Base-by-base conservation (phyloP, 2,329 filamentous ascomycete species). In the Lecanicillium sp. region DNA sequence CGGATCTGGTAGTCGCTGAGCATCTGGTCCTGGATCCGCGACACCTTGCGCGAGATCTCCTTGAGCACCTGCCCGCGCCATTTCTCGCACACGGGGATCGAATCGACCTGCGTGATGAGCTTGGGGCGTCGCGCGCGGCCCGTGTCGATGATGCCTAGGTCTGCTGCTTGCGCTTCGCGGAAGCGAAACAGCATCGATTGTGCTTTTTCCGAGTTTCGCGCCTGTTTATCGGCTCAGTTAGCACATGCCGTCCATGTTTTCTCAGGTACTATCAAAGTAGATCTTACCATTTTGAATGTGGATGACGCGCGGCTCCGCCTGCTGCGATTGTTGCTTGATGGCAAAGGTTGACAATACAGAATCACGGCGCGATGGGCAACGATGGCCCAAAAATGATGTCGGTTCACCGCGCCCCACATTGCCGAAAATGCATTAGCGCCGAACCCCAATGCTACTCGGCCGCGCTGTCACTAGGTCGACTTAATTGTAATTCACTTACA, bases 171-270 rank as follows among this genome's bases (percentile, higher is more conserved):
- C 53, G 90, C 86, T 57, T 94, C 92, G 62, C 92, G 87, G 73
- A 98, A 98, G 73, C 92, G 90, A 71, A 96, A 98, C 64, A 98
- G 90, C 90, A 98, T 98, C 34, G 89, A 96, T 72, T 98, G 92
- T 56, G 92, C 90, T 65, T 97, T 98, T 75, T 97, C 90, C 33
- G 87, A 90, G 65, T 97, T 96, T 58, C 90, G 90, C 57, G 90
- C 89, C 90, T 88, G 51, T 22, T 15, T 20, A 0, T n/a, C 18
- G 18, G 43, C 52, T 32, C 22, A 52, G 44, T 17, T 18, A n/a
- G 7, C 22, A 6, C 22, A 25, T 25, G 22, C 11, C 22, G 22
- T 30, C 14, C 6, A 30, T 8, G n/a, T 30, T 13, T 7, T n/a
- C n/a, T 33, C 31, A 8, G 4, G 17, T 18, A 5, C 17, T n/a